These are phyloP conservation scores for Monosporozyma aquatica DNA, from an alignment of 805 yeast genomes.

Conservation along the genomic window DNA sequence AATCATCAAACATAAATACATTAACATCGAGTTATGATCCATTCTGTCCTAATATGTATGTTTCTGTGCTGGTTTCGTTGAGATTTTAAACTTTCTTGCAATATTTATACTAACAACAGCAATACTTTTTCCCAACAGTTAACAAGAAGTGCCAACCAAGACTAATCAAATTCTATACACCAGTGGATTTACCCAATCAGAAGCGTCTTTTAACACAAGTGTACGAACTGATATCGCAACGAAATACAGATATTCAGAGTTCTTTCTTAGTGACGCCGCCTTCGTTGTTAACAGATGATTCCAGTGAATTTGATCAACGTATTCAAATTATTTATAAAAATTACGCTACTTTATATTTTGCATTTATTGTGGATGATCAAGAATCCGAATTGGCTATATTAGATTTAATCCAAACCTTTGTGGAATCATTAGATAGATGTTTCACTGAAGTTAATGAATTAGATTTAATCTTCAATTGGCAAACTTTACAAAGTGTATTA, in stretches of 20 bases:
- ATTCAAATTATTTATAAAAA: conserved; percentile 87
- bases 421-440: conserved; percentile 86
- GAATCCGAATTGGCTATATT: conserved; percentile 90
- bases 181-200: conserved; percentile 79
- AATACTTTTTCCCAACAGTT: conserved; percentile 36
- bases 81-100: background rate
- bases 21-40: conserved; percentile 49
- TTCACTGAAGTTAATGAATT: conserved; percentile 91
- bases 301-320: conserved; percentile 44
- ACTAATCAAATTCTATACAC: conserved; percentile 82
- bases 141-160: conserved; percentile 88
- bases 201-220: conserved; percentile 73
- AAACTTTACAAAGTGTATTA: conserved; percentile 80
- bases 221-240: conserved; percentile 58
- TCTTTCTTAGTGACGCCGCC: conserved; percentile 89
- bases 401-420: conserved; percentile 93
- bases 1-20: too few species aligned
- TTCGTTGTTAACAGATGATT: conserved; percentile 34
- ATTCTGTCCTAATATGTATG: conserved; percentile 22
- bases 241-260: conserved; percentile 65
- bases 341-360: conserved; percentile 93
- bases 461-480: conserved; percentile 98
- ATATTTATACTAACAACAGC: too few species aligned
- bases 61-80: background rate
- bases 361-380: conserved; percentile 90